Evolutionary conservation across 2,329 filamentous ascomycete genomes (phyloP), one percentile per base, ranked within the genome.

Genomic region (Cladosporium sp.): DNA sequence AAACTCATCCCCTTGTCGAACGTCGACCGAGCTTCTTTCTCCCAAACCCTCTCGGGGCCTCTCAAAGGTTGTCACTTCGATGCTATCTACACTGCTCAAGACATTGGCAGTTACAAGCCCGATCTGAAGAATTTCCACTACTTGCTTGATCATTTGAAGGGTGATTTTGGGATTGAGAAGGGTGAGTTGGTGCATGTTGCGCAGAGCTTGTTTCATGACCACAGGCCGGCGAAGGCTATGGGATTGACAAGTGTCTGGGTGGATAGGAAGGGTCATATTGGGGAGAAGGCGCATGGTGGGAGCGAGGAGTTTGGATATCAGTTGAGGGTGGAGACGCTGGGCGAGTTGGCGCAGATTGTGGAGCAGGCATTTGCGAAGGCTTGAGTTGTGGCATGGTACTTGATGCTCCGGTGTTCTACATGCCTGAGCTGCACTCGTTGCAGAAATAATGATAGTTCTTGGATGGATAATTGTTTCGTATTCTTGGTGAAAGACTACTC

Each of bases 81-180:
- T 64, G 78, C 80, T 12, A 75, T 89, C 22, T 83, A 87, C 70
- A 90, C 87, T 2, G 88, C 88, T 1, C 77, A 91, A 71, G 82
- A 88, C 44, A 83, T 91, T 54, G 87, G 88, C 1, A 79, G 76
- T 6, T 91, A 91, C 70, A 91, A 91, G 74, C 89, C 89, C 0
- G 74, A 81, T 60, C 68, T 73, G 36, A 69, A 69, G 25, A 90
- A 90, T 65, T 91, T 91, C 62, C 76, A 81, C 57, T 87, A 87
- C 66, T 74, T 91, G 71, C 74, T 90, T 13, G 68, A 71, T 13
- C 75, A 79, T 34, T 79, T 82, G 17, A 72, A 80, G 65, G 64
- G 70, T 3, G 78, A 83, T 5, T 80, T 87, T 52, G 84, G 80
- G 0, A 68, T 89, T 0, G 76, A 79, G 28, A 83, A 81, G 62